A percentile compares a stretch with the other conserved stretches of the same genome.
Evolutionary conservation across 768 basidiomycete species (phyloP).

Genomic region (Lactifluus rugatus): DNA sequence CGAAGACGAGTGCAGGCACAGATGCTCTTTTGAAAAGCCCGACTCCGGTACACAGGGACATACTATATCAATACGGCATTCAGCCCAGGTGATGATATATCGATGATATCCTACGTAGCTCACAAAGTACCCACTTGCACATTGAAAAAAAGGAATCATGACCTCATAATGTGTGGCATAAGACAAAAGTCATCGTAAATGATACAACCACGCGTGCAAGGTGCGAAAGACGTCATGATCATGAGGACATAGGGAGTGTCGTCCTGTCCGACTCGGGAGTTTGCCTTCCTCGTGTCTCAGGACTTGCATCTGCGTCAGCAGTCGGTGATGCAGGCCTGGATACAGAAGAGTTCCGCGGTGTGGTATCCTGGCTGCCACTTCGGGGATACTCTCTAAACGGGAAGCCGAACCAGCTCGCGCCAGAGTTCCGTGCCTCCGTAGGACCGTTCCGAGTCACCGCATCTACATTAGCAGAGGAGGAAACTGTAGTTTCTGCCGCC

Average conservation of each 20-base stretch:
- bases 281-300: slow-evolving; percentile 22
- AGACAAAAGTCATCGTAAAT: background rate
- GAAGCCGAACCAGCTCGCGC: slow-evolving; percentile 32
- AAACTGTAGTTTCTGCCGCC: background rate
- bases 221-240: slow-evolving; percentile 3
- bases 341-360: slow-evolving; percentile 38
- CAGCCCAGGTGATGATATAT: slow-evolving; percentile 23
- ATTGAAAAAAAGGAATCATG: background rate
- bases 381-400: slow-evolving; percentile 34
- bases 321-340: slow-evolving; percentile 23
- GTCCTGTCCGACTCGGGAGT: slow-evolving; percentile 28
- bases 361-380: slow-evolving; percentile 31
- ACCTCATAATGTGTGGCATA: slow-evolving; percentile 2
- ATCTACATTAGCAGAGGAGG: background rate
- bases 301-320: slow-evolving; percentile 17
- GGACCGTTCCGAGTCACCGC: background rate
- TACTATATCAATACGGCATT: slow-evolving; percentile 59
- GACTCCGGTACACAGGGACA: slow-evolving; percentile 41
- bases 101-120: slow-evolving; percentile 9
- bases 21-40: slow-evolving; percentile 90
- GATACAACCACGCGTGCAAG: background rate
- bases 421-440: slow-evolving; percentile 22
- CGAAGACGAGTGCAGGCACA: slow-evolving; percentile 75
- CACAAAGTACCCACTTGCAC: background rate
- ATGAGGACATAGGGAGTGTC: slow-evolving; percentile 21